A percentile compares a stretch with the other conserved stretches of the same genome.
Evolutionary conservation across 306 rosid species (phyloP).

Genomic region (Hippophae gyantsensis): DNA sequence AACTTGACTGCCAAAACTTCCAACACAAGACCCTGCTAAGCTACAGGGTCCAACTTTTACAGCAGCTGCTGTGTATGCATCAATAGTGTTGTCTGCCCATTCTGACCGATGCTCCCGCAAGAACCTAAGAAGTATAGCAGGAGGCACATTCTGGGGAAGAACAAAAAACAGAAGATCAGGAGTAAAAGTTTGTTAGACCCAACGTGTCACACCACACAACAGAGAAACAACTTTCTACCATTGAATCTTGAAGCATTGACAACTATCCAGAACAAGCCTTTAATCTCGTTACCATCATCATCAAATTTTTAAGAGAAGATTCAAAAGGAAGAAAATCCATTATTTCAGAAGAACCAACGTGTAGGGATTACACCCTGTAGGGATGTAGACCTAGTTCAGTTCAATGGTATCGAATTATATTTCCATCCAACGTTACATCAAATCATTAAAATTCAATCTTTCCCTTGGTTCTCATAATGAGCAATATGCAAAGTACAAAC

Average conservation of each 20-base stretch:
- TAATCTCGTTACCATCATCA: too few species aligned
- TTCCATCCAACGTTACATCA: too few species aligned
- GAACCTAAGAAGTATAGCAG: slow-evolving; percentile 85
- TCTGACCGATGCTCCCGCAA: slow-evolving; percentile 95
- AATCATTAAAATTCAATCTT: too few species aligned
- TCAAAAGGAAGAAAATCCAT: neutral
- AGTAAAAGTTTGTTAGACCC: slow-evolving; percentile 8
- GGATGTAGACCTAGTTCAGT: too few species aligned
- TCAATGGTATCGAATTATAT: too few species aligned
- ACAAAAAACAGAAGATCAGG: slow-evolving; percentile 10
- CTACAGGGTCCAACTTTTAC: slow-evolving; percentile 91
- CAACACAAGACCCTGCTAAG: slow-evolving; percentile 78
- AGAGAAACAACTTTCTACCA: neutral
- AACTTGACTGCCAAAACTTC: slow-evolving; percentile 89
- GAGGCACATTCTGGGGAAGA: slow-evolving; percentile 75
- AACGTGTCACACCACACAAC: neutral
- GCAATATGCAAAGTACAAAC: too few species aligned
- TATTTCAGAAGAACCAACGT: too few species aligned
- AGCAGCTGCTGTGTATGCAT: slow-evolving; percentile 96
- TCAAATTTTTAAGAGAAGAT: neutral
- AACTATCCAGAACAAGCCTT: neutral
- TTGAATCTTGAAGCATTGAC: neutral
- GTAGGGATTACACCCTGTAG: too few species aligned
- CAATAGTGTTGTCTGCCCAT: slow-evolving; percentile 95
- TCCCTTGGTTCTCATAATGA: too few species aligned